Conservation (phyloP, 2,329 filamentous ascomycete species). For the Ciborinia camelliae region DNA sequence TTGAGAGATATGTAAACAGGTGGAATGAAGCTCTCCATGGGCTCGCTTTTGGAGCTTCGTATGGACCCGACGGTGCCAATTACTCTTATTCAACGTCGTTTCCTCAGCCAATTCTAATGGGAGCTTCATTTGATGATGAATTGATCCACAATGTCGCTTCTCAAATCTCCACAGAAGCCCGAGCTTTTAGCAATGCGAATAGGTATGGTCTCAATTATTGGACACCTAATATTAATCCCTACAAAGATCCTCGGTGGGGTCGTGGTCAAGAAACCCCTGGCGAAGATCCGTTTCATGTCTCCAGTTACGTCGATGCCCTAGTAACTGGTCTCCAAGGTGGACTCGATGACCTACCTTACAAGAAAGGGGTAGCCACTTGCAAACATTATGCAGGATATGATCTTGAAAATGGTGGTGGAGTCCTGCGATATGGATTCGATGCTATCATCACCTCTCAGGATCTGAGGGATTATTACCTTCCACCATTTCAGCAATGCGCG, state of each 20-base stretch:
- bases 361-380: slow-evolving; percentile 52
- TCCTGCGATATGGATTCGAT: slow-evolving; percentile 52
- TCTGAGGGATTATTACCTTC: slow-evolving; percentile 64
- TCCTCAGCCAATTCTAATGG: slow-evolving; percentile 59
- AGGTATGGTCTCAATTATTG: slow-evolving; percentile 56
- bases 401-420: slow-evolving; percentile 44
- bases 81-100: slow-evolving; percentile 63
- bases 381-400: slow-evolving; percentile 60
- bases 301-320: slow-evolving; percentile 50
- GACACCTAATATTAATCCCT: slow-evolving; percentile 67
- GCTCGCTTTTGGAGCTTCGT: slow-evolving; percentile 53
- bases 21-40: slow-evolving; percentile 64
- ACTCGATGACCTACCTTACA: slow-evolving; percentile 38
- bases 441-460: slow-evolving; percentile 58
- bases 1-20: not conserved
- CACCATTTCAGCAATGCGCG: slow-evolving; percentile 61
- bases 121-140: slow-evolving; percentile 61
- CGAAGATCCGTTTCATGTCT: slow-evolving; percentile 51
- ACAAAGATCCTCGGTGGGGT: slow-evolving; percentile 61
- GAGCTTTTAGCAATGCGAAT: slow-evolving; percentile 61
- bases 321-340: slow-evolving; percentile 53
- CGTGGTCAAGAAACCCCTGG: slow-evolving; percentile 59
- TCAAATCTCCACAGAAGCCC: slow-evolving; percentile 56
- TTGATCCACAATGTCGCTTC: slow-evolving; percentile 55
- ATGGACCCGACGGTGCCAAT: slow-evolving; percentile 46